Evolutionary conservation across 2,329 filamentous ascomycete species (phyloP).

Genomic region (Colletotrichum orchidophilum): DNA sequence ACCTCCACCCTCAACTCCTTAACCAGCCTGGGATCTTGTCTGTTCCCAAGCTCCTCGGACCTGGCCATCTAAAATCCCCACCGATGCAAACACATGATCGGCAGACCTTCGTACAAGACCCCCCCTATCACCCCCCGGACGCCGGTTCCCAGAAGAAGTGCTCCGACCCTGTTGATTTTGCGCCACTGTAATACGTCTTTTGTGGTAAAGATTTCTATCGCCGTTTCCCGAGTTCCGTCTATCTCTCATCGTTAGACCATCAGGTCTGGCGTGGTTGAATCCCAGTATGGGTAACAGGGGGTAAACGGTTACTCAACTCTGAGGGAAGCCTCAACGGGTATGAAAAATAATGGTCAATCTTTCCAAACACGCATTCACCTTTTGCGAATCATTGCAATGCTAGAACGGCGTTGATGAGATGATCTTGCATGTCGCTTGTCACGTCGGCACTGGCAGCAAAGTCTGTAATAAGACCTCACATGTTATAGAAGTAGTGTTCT

Average conservation of each 20-base stretch:
- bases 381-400: background rate
- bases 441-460: background rate
- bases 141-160: background rate
- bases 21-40: background rate
- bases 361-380: background rate
- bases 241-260: background rate
- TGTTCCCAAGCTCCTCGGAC: background rate
- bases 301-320: background rate
- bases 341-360: background rate
- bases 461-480: background rate
- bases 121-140: background rate
- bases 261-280: background rate
- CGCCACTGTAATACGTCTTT: background rate
- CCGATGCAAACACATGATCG: background rate
- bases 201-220: background rate
- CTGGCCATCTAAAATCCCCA: background rate
- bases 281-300: background rate
- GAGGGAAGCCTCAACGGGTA: background rate
- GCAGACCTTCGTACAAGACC: background rate
- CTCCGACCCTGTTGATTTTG: background rate
- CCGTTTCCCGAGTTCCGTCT: background rate
- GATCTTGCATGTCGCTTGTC: background rate
- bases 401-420: background rate
- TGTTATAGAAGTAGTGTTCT: background rate
- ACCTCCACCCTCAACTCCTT: background rate